phyloP scores from a whole-genome alignment of 1,284 basidiomycete species.

The Taiwanofungus camphoratus region DNA sequence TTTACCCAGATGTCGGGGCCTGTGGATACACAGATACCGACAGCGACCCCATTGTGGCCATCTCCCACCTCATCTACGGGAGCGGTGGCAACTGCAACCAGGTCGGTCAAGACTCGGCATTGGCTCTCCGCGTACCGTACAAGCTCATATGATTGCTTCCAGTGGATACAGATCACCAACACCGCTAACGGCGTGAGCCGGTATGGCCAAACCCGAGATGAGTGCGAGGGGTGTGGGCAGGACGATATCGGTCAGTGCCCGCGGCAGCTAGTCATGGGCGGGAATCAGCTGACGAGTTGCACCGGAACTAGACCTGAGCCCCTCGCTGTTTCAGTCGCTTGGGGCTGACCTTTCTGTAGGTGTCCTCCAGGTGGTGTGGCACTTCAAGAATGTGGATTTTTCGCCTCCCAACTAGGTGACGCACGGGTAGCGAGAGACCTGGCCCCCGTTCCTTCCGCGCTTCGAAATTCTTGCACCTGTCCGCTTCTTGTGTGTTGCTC shows the following conservation, averaged over 20 bases:
- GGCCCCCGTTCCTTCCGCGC: too few relatives aligned
- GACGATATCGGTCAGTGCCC: constrained; percentile 28
- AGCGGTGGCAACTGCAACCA: constrained; percentile 33
- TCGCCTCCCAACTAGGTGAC: too few relatives aligned
- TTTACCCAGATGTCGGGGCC: constrained; percentile 35
- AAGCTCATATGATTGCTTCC: constrained; percentile 23
- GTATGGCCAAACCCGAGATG: constrained; percentile 29
- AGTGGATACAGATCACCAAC: constrained; percentile 29
- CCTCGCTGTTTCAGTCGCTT: constrained; percentile 18
- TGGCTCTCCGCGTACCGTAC: background rate
- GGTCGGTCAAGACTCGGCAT: constrained; percentile 7
- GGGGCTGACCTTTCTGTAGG: constrained; percentile 12
- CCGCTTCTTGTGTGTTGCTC: too few relatives aligned
- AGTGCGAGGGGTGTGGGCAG: constrained; percentile 29
- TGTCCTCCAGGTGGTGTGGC: constrained; percentile 15
- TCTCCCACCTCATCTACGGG: constrained; percentile 30
- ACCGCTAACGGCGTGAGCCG: constrained; percentile 28
- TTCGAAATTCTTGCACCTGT: too few relatives aligned
- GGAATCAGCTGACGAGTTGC: background rate
- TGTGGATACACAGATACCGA: constrained; percentile 33
- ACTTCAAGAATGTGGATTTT: too few relatives aligned
- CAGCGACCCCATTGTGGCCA: constrained; percentile 34
- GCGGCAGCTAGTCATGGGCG: background rate
- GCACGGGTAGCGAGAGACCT: too few relatives aligned
- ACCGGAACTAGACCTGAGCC: constrained; percentile 15